Percentiles rank a stretch among this genome's conserved stretches.
Evolutionary conservation across 2,329 filamentous ascomycete species (phyloP).

Genomic region (Davidsoniella australis): DNA sequence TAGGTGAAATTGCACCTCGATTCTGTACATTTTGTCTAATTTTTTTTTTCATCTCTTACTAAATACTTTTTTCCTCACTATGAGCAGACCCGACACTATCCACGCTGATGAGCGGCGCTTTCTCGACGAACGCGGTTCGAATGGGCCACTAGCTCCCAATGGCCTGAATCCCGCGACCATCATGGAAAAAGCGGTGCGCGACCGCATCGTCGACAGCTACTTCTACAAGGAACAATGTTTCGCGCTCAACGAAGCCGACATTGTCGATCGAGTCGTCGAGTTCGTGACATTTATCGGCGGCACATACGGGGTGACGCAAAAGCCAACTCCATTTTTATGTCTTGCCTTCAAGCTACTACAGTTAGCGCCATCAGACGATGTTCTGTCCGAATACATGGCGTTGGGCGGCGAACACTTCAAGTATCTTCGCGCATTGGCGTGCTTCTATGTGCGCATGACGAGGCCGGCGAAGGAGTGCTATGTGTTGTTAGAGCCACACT

Average conservation of each 20-base stretch:
- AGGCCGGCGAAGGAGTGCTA: constrained; percentile 71
- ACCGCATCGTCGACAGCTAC: constrained; percentile 87
- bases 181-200: constrained; percentile 86
- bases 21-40: not conserved
- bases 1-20: not conserved
- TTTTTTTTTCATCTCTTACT: not conserved
- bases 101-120: constrained; percentile 67
- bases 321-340: constrained; percentile 83
- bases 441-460: constrained; percentile 85
- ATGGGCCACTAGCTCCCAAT: constrained; percentile 57
- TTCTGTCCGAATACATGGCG: constrained; percentile 64
- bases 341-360: constrained; percentile 89
- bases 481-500: constrained; percentile 58
- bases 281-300: constrained; percentile 71
- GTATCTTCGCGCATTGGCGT: constrained; percentile 76
- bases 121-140: constrained; percentile 80
- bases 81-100: constrained; percentile 28
- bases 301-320: constrained; percentile 68
- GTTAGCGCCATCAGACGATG: constrained; percentile 60
- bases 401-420: constrained; percentile 63
- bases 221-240: constrained; percentile 99
- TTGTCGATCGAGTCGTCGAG: constrained; percentile 80
- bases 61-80: not conserved
- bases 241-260: constrained; percentile 65
- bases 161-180: constrained; percentile 90